A percentile compares a stretch with the other conserved stretches of the same genome.
Evolutionary conservation across 306 rosid species (phyloP).

Genomic region (Crotalaria pallida): DNA sequence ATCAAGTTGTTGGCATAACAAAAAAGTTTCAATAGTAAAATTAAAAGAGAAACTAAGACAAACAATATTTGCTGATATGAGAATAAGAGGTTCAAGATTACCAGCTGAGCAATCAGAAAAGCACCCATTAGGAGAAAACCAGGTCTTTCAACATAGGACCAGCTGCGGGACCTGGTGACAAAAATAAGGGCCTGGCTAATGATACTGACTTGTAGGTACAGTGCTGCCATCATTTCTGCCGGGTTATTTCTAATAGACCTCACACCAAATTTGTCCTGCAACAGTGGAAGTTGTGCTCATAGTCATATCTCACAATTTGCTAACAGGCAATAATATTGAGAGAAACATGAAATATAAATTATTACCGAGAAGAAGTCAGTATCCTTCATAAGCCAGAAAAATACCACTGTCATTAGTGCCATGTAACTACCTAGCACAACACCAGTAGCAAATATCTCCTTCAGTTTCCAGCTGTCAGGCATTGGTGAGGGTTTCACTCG

Average conservation of each 20-base stretch:
- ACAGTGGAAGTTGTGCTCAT: neutral
- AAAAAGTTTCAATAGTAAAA: neutral
- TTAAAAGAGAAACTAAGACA: slow-evolving; percentile 9
- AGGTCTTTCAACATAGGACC: slow-evolving; percentile 87
- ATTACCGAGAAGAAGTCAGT: slow-evolving; percentile 77
- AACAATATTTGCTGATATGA: neutral
- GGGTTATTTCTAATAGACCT: slow-evolving; percentile 20
- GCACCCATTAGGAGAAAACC: slow-evolving; percentile 86
- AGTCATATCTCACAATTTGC: neutral
- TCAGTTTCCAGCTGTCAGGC: slow-evolving; percentile 97
- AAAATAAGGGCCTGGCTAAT: slow-evolving; percentile 95
- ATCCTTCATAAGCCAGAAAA: slow-evolving; percentile 75
- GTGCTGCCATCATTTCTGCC: slow-evolving; percentile 88
- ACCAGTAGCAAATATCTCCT: slow-evolving; percentile 95
- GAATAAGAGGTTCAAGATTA: slow-evolving; percentile 31
- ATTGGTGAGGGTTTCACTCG: slow-evolving; percentile 92
- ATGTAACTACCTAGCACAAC: slow-evolving; percentile 90
- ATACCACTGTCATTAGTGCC: slow-evolving; percentile 93
- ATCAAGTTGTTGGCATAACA: neutral
- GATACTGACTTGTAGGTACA: slow-evolving; percentile 98
- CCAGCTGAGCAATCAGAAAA: slow-evolving; percentile 86
- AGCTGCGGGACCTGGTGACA: slow-evolving; percentile 95
- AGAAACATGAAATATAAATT: neutral
- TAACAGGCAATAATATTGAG: neutral
- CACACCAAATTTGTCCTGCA: slow-evolving; percentile 62